A percentile compares a stretch with the other conserved stretches of the same genome.
phyloP scores from a whole-genome alignment of 2,329 filamentous ascomycete genomes.

The Alternaria metachromatica region DNA sequence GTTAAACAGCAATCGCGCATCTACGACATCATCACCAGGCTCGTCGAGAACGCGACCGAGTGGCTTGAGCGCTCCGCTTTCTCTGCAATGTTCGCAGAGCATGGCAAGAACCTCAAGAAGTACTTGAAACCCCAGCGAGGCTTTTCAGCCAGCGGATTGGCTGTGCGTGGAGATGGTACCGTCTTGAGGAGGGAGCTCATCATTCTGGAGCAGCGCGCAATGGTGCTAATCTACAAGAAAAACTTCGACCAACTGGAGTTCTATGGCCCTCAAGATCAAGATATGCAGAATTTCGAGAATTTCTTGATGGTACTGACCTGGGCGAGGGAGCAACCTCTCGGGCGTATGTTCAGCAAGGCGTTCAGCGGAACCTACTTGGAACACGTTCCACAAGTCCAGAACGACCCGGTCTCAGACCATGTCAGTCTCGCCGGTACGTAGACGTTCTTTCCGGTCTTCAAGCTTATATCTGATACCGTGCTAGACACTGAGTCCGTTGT shows the following conservation, averaged over 20 bases:
- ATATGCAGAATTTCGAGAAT: background rate
- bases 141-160: background rate
- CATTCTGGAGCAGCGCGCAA: background rate
- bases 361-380: background rate
- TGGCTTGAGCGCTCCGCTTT: background rate
- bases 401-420: background rate
- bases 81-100: background rate
- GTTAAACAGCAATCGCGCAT: background rate
- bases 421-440: background rate
- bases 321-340: fast-evolving
- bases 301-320: background rate
- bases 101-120: background rate
- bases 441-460: background rate
- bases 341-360: background rate
- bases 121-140: background rate
- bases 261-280: background rate
- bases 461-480: background rate
- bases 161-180: background rate
- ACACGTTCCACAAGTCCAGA: background rate
- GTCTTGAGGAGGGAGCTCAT: background rate
- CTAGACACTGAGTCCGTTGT: background rate
- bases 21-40: background rate
- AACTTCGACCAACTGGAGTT: background rate
- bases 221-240: background rate
- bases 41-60: background rate